Evolutionary conservation across 805 yeast species (phyloP), one percentile per base, ranked within the genome.

Genomic region (Nakazawaea sp.): DNA sequence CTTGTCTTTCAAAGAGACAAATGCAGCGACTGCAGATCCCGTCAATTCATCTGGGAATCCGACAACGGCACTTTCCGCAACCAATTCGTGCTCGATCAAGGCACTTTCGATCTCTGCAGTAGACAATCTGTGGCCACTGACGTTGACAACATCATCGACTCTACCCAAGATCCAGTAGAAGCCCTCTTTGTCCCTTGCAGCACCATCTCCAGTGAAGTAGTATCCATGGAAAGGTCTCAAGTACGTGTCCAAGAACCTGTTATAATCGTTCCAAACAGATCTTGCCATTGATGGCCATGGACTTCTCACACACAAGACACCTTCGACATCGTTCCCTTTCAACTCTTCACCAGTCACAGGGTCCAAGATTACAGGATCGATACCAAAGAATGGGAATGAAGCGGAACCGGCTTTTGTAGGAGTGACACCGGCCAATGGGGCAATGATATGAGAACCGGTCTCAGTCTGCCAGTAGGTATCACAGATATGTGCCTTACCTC

Each of bases 381-480:
- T 77, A 55, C 95, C 95, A 52, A 84, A 82, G 63, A 84, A 80
- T 44, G 94, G 94, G 55, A 81, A 72, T 4, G 90, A 78, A 3
- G 92, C 92, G 30, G 87, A 77, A 41, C 95, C 94, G 11, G 94
- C 89, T 58, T 84, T 84, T 56, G 80, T 79, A 49, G 90, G 87
- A 18, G 85, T 77, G 28, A 81, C 71, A 49, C 79, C 81, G 33
- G 92, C 87, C 42, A 84, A 56, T 42, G 90, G 88, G 28, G 88
- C 72, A 43, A 84, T 74, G 54, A 84, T 64, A 55, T 83, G 92
- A 33, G 89, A 77, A 31, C 92, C 92, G 12, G 86, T 75, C 61
- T 84, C 95, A 3, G 95, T 84, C 66, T 82, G 89, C 94, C 94
- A 84, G 68, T 82, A 83, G 26, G 95, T 84, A 61, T 84, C 95